Percentiles rank a stretch among this genome's conserved stretches.
phyloP scores from a whole-genome alignment of 2,329 filamentous ascomycete species.

The Beauveria bassiana region DNA sequence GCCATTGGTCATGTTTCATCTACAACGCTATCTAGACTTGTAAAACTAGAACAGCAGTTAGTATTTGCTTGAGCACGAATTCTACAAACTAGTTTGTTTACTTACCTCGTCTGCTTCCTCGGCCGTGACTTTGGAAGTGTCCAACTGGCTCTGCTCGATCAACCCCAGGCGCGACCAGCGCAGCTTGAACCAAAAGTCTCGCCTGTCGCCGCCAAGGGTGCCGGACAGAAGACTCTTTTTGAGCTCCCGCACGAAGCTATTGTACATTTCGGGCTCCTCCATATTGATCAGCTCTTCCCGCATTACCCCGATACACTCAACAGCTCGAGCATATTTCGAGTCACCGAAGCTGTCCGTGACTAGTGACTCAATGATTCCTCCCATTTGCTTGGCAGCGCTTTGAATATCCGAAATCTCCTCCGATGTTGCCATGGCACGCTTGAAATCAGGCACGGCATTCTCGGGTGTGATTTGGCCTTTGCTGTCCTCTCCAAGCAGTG shows the following conservation, averaged over 20 bases:
- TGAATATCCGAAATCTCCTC: slow-evolving; percentile 55
- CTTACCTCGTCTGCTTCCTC: slow-evolving; percentile 62
- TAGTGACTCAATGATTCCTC: slow-evolving; percentile 57
- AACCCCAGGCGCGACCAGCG: slow-evolving; percentile 61
- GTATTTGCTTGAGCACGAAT: slow-evolving; percentile 10
- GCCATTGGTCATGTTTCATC: neutral
- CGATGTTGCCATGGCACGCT: slow-evolving; percentile 60
- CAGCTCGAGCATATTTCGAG: slow-evolving; percentile 61
- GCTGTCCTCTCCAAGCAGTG: slow-evolving; percentile 57
- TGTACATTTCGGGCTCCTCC: slow-evolving; percentile 71
- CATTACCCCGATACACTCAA: slow-evolving; percentile 72
- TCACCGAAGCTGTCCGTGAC: slow-evolving; percentile 70
- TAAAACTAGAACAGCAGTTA: slow-evolving; percentile 28
- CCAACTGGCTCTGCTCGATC: slow-evolving; percentile 56
- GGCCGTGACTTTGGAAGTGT: slow-evolving; percentile 57
- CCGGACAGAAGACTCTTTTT: slow-evolving; percentile 65
- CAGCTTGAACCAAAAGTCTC: slow-evolving; percentile 76
- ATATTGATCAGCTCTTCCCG: slow-evolving; percentile 67
- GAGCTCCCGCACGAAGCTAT: slow-evolving; percentile 60
- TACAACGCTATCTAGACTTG: slow-evolving; percentile 24
- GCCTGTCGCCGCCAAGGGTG: slow-evolving; percentile 66
- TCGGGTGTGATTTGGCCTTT: slow-evolving; percentile 42
- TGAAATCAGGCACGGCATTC: slow-evolving; percentile 88
- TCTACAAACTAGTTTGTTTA: neutral
- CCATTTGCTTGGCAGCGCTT: slow-evolving; percentile 68